phyloP scores from a whole-genome alignment of 2,329 filamentous ascomycete genomes.

The Scedosporium boydii region DNA sequence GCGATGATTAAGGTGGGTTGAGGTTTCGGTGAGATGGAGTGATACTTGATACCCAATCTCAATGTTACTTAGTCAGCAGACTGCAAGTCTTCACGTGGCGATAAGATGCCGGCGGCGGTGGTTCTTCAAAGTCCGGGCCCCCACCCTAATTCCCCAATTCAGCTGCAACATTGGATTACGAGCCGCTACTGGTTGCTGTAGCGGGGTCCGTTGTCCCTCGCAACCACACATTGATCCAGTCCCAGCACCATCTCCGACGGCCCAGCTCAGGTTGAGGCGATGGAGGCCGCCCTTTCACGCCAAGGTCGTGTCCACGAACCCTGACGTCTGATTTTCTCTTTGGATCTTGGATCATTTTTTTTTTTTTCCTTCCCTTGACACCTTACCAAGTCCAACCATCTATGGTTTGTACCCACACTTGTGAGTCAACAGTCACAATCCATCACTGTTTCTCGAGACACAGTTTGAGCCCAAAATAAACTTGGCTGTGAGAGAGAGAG shows the following conservation, averaged over 20 bases:
- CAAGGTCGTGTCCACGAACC: too few species aligned
- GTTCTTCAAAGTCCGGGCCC: background rate
- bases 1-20: background rate
- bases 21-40: too few species aligned
- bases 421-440: background rate
- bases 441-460: background rate
- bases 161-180: background rate
- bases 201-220: slow-evolving; percentile 7
- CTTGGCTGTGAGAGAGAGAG: too few species aligned
- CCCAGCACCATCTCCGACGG: background rate
- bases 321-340: too few species aligned
- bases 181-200: background rate
- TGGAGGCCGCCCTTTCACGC: background rate
- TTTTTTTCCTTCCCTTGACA: background rate
- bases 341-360: background rate
- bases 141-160: background rate
- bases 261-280: background rate
- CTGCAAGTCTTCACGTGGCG: background rate
- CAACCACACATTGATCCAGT: slow-evolving; percentile 1
- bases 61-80: too few species aligned
- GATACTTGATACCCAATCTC: too few species aligned
- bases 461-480: background rate
- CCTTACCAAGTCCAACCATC: background rate
- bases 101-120: background rate
- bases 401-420: background rate